These are phyloP conservation scores for Coprinopsis strossmayeri DNA, from an alignment of 768 basidiomycete genomes.

Conservation along the genomic window DNA sequence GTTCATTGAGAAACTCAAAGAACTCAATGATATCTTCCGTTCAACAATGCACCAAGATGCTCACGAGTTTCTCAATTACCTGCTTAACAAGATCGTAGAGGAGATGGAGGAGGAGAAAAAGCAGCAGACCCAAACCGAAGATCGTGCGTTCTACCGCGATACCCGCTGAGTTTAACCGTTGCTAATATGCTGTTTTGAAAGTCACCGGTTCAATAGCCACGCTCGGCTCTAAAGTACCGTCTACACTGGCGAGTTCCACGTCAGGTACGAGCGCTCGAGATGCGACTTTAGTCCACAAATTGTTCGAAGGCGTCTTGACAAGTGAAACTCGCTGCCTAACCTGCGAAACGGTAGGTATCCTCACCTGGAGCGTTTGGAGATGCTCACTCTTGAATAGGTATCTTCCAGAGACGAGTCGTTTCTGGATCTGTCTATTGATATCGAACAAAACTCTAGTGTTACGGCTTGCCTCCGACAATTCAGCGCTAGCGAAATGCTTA, in stretches of 20 bases:
- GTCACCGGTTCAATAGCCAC: slow-evolving; percentile 59
- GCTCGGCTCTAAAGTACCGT: slow-evolving; percentile 38
- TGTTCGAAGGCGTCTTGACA: slow-evolving; percentile 91
- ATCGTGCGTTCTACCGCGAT: slow-evolving; percentile 45
- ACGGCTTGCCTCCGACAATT: slow-evolving; percentile 95
- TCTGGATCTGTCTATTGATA: slow-evolving; percentile 97
- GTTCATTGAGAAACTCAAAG: slow-evolving; percentile 90
- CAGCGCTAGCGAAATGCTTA: slow-evolving; percentile 97
- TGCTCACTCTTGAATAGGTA: slow-evolving; percentile 39
- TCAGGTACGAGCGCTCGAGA: slow-evolving; percentile 40
- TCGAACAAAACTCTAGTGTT: slow-evolving; percentile 95
- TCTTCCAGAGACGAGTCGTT: slow-evolving; percentile 95
- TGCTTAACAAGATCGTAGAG: slow-evolving; percentile 90
- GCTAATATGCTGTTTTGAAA: slow-evolving; percentile 20
- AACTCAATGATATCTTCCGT: slow-evolving; percentile 87
- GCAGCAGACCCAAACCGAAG: slow-evolving; percentile 42
- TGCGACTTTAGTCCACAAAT: slow-evolving; percentile 79
- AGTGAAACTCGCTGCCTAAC: slow-evolving; percentile 97
- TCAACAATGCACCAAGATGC: slow-evolving; percentile 96
- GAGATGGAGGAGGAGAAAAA: slow-evolving; percentile 77
- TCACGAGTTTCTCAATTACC: slow-evolving; percentile 94
- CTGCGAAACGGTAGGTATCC: slow-evolving; percentile 81
- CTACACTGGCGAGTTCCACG: slow-evolving; percentile 37
- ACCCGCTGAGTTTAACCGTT: slow-evolving; percentile 1
- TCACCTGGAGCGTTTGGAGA: slow-evolving; percentile 8